Evolutionary conservation across 2,329 filamentous ascomycete species (phyloP).

Genomic region (Pseudogymnoascus sp.): DNA sequence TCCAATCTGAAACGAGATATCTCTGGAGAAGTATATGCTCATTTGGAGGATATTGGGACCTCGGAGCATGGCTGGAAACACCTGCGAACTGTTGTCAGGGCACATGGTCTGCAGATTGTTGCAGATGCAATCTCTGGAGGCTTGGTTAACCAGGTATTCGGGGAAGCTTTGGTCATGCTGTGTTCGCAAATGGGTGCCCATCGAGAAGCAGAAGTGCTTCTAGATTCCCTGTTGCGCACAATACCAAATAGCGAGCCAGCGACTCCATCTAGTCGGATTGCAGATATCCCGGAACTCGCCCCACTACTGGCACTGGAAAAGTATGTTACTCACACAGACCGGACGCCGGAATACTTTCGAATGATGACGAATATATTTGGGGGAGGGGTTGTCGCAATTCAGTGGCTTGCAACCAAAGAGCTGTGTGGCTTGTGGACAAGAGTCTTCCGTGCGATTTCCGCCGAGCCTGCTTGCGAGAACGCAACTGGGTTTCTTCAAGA

Average conservation of each 20-base stretch:
- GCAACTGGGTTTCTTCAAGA: constrained; percentile 7
- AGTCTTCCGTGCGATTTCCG: constrained; percentile 31
- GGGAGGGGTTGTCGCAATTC: constrained; percentile 29
- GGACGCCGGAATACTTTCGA: constrained; percentile 30
- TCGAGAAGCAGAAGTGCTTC: constrained; percentile 35
- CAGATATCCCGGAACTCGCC: constrained; percentile 22
- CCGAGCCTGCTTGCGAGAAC: constrained; percentile 18
- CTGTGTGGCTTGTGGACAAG: constrained; percentile 36
- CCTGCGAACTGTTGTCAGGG: constrained; percentile 37
- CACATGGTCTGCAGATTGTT: constrained; percentile 39
- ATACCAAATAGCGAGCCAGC: constrained; percentile 31
- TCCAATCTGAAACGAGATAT: constrained; percentile 31
- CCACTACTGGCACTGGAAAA: constrained; percentile 30
- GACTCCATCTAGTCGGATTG: constrained; percentile 27
- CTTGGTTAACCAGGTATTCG: constrained; percentile 35
- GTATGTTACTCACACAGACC: constrained; percentile 28
- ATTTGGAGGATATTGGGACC: constrained; percentile 38
- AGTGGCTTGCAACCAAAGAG: constrained; percentile 38
- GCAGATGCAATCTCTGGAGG: constrained; percentile 35
- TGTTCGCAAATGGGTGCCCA: constrained; percentile 31
- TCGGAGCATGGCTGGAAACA: constrained; percentile 37
- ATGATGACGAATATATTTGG: constrained; percentile 32
- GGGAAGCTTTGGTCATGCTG: constrained; percentile 34
- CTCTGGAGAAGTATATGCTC: constrained; percentile 39
- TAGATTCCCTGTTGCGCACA: constrained; percentile 29